Evolutionary conservation across 805 yeast genomes (phyloP), one percentile per base, ranked within the genome.

Genomic region (Vanderwaltozyma tropicalis): DNA sequence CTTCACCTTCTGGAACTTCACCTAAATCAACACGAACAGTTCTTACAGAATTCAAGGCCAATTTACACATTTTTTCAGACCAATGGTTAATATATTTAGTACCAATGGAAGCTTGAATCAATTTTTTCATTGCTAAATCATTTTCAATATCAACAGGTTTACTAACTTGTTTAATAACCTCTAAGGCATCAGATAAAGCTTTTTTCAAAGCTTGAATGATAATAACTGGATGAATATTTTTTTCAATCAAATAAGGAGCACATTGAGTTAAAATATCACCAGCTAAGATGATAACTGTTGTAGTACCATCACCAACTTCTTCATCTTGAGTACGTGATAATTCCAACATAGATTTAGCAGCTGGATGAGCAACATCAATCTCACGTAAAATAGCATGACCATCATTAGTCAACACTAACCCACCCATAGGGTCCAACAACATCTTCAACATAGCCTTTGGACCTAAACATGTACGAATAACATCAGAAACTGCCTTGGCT

Each of bases 391-490:
- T 92, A 14, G 99, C 98, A 63, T 92, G 98, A 12, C 99, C 99
- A 61, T 92, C 99, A 63, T 92, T 92, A 40, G 99, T 92, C 46
- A 92, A 70, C 13, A 89, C 96, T 48, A 92, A 83, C 24, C 98
- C 98, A 24, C 92, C 89, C 71, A 67, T 66, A 40, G 99, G 99
- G 59, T 92, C 99, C 46, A 92, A 69, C 38, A 92, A 70, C 97
- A 92, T 89, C 67, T 92, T 92, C 44, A 92, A 74, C 98, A 92
- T 92, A 26, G 98, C 98, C 62, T 89, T 89, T 38, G 99, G 99
- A 15, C 99, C 99, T 43, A 92, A 70, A 72, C 99, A 92, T 19
- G 98, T 92, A 62, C 98, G 76, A 52, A 92, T 86, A 55, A 92
- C 89, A 62, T 92, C 98, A 0, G 96, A 94, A 30, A 89, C 97